These are phyloP conservation scores for Colletotrichum sublineola DNA, from an alignment of 2,329 filamentous ascomycete species.

Conservation along the genomic window DNA sequence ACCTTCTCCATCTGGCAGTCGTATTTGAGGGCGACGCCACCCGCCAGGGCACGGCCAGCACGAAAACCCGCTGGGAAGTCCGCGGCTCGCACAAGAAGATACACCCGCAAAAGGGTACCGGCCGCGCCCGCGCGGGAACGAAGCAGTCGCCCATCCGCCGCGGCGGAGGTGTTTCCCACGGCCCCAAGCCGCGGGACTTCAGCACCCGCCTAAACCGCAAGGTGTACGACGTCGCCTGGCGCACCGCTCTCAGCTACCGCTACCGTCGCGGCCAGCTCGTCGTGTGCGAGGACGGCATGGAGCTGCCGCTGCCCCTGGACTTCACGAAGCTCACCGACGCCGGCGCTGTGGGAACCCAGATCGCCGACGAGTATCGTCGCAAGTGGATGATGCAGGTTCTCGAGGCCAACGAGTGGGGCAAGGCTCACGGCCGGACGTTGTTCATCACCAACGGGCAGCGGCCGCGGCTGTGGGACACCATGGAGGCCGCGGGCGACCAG, in stretches of 20 bases:
- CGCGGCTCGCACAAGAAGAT: slow-evolving; percentile 87
- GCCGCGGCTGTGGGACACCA: slow-evolving; percentile 74
- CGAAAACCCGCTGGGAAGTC: slow-evolving; percentile 86
- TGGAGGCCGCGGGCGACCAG: slow-evolving; percentile 74
- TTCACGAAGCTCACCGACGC: slow-evolving; percentile 57
- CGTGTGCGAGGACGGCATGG: slow-evolving; percentile 83
- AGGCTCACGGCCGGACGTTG: slow-evolving; percentile 76
- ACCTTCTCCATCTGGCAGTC: slow-evolving; percentile 92
- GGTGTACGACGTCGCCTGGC: slow-evolving; percentile 95
- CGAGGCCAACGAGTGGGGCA: slow-evolving; percentile 77
- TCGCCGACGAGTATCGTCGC: slow-evolving; percentile 69
- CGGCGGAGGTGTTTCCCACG: slow-evolving; percentile 90
- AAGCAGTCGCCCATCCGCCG: slow-evolving; percentile 84
- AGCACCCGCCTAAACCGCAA: slow-evolving; percentile 85
- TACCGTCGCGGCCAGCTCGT: slow-evolving; percentile 90
- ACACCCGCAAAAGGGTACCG: slow-evolving; percentile 87
- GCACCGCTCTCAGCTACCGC: slow-evolving; percentile 92
- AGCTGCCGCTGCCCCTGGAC: slow-evolving; percentile 70
- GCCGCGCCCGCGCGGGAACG: slow-evolving; percentile 82
- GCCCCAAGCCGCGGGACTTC: slow-evolving; percentile 94
- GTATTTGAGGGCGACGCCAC: slow-evolving; percentile 92
- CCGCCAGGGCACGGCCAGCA: slow-evolving; percentile 86
- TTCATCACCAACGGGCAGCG: slow-evolving; percentile 77
- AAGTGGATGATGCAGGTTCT: slow-evolving; percentile 78
- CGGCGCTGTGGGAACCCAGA: slow-evolving; percentile 60